Evolutionary conservation across 208 protist species (phyloP).

Genomic region (Crithidia mellificae): DNA sequence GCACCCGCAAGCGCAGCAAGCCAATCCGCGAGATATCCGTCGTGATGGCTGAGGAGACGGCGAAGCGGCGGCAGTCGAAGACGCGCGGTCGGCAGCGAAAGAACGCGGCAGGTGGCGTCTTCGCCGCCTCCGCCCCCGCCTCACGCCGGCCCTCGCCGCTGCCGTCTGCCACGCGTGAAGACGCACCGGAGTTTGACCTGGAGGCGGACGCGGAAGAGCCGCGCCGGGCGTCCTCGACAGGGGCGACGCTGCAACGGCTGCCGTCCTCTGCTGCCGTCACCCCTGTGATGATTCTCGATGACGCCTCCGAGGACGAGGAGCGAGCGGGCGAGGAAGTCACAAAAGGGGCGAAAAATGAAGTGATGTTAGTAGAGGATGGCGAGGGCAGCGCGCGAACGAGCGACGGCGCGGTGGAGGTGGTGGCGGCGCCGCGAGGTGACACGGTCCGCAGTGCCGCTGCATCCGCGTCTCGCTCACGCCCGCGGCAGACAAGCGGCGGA

Average conservation of each 20-base stretch:
- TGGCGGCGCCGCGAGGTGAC: neutral
- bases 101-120: neutral
- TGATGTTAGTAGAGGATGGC: too few species aligned
- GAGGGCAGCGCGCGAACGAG: neutral
- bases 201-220: neutral
- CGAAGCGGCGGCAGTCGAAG: conserved; percentile 33
- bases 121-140: conserved; percentile 24
- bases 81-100: conserved; percentile 12
- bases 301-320: neutral
- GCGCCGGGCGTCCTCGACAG: conserved; percentile 17
- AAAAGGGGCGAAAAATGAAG: neutral
- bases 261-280: neutral
- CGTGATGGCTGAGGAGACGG: conserved; percentile 79
- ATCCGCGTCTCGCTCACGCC: neutral
- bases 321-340: neutral
- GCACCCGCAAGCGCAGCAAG: conserved; percentile 52
- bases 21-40: conserved; percentile 83
- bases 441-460: neutral
- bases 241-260: neutral
- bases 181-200: neutral
- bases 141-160: conserved; percentile 30
- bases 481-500: neutral
- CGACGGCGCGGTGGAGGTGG: neutral
- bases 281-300: conserved; percentile 1
- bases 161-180: neutral